phyloP scores from a whole-genome alignment of 345 rosid genomes.

The Limnanthes douglasii region DNA sequence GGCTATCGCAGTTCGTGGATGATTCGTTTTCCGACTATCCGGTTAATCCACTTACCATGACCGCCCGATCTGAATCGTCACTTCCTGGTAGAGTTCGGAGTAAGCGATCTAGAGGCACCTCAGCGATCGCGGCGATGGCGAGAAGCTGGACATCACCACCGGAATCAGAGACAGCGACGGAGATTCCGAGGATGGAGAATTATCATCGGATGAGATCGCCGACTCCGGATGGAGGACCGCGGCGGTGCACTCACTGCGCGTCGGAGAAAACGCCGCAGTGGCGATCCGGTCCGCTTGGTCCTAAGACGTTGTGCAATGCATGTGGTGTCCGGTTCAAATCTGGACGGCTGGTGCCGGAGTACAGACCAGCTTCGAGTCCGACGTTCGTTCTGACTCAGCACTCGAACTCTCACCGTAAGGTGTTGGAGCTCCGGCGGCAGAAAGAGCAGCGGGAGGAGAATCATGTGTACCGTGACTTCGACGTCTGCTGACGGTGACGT shows the following conservation, averaged over 20 bases:
- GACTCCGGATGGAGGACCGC: conserved; percentile 17
- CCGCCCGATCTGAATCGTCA: conserved; percentile 17
- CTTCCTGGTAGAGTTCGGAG: conserved; percentile 29
- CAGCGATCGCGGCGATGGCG: conserved; percentile 7
- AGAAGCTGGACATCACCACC: conserved; percentile 17
- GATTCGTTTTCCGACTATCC: conserved; percentile 56
- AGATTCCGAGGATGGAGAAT: conserved; percentile 18
- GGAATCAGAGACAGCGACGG: conserved; percentile 5
- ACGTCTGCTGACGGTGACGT: conserved; percentile 30
- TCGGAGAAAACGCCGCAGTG: conserved; percentile 84
- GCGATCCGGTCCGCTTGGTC: conserved; percentile 76
- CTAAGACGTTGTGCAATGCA: conserved; percentile 63
- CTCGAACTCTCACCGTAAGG: conserved; percentile 79
- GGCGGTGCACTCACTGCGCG: conserved; percentile 67
- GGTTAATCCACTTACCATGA: conserved; percentile 22
- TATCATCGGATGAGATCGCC: conserved; percentile 7
- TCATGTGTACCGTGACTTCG: conserved; percentile 17
- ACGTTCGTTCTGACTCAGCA: conserved; percentile 68
- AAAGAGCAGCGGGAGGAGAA: conserved; percentile 27
- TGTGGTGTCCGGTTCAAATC: conserved; percentile 81
- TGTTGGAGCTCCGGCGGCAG: conserved; percentile 64
- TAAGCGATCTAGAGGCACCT: conserved; percentile 29
- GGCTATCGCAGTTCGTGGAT: conserved; percentile 71
- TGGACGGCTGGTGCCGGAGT: conserved; percentile 71
- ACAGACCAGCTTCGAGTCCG: conserved; percentile 74